Evolutionary conservation across 768 basidiomycete species (phyloP).

Genomic region (Coprinellus micaceus): DNA sequence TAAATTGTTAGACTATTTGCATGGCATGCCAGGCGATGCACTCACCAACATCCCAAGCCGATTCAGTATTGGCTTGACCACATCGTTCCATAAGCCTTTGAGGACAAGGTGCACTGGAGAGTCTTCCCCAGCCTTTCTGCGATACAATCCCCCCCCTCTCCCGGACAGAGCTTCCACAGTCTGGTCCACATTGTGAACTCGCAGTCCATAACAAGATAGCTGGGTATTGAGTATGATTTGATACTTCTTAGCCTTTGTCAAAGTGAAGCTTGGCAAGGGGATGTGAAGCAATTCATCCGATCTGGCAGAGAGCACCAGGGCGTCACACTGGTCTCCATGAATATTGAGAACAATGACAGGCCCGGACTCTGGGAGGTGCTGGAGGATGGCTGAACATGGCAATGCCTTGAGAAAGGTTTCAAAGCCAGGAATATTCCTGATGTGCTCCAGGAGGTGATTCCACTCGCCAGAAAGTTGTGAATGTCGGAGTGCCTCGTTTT

Average conservation of each 20-base stretch:
- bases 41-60: constrained; percentile 8
- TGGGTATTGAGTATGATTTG: too few relatives aligned
- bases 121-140: too few relatives aligned
- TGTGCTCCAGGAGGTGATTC: constrained; percentile 9
- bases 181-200: too few relatives aligned
- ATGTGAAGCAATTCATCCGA: not conserved
- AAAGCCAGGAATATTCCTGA: constrained; percentile 13
- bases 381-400: not conserved
- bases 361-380: constrained; percentile 5
- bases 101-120: too few relatives aligned
- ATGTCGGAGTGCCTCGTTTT: constrained; percentile 7
- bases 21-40: constrained; percentile 8
- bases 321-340: constrained; percentile 2
- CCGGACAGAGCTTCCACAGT: constrained; percentile 7
- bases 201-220: too few relatives aligned
- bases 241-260: not conserved
- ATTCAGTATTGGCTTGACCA: not conserved
- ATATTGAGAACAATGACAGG: constrained; percentile 7
- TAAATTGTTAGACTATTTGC: not conserved
- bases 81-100: not conserved
- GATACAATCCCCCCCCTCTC: constrained; percentile 14
- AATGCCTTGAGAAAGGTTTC: constrained; percentile 12
- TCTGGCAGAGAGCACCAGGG: constrained; percentile 1
- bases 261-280: constrained; percentile 7
- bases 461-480: constrained; percentile 13